Evolutionary conservation across 2,329 filamentous ascomycete species (phyloP).

Genomic region (Phialophora tarda): DNA sequence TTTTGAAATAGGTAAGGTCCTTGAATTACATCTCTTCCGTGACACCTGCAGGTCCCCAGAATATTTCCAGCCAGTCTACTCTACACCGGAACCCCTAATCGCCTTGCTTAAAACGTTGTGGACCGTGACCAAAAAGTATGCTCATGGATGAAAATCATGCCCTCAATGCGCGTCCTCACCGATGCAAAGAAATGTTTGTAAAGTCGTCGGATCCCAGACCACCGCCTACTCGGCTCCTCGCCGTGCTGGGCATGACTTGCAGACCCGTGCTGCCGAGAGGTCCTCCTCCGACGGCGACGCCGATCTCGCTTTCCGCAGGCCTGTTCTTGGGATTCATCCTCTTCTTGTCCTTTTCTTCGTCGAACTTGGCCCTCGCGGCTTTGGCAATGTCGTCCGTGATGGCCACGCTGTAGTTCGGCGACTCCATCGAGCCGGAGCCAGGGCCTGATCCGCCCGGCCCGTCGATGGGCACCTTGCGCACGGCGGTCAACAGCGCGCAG

Average conservation of each 20-base stretch:
- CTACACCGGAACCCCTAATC: background rate
- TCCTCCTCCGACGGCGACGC: slow-evolving; percentile 12
- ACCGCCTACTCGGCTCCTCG: slow-evolving; percentile 10
- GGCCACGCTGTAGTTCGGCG: slow-evolving; percentile 28
- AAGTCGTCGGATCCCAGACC: slow-evolving; percentile 11
- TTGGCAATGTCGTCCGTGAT: slow-evolving; percentile 26
- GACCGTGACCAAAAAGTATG: background rate
- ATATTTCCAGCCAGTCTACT: background rate
- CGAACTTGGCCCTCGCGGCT: slow-evolving; percentile 18
- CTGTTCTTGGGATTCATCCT: slow-evolving; percentile 25
- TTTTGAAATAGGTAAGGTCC: background rate
- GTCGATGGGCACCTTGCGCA: slow-evolving; percentile 32
- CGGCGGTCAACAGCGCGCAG: slow-evolving; percentile 31
- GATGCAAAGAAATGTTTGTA: slow-evolving; percentile 5
- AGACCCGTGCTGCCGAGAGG: slow-evolving; percentile 17
- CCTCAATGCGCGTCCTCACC: background rate
- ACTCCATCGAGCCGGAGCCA: slow-evolving; percentile 18
- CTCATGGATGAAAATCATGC: background rate
- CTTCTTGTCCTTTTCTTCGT: slow-evolving; percentile 27
- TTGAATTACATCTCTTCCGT: background rate
- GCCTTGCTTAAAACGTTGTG: background rate
- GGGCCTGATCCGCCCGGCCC: slow-evolving; percentile 23
- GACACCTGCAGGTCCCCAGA: background rate
- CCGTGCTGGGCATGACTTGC: slow-evolving; percentile 14
- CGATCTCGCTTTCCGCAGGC: slow-evolving; percentile 4